Base-by-base conservation (phyloP, 805 yeast species). In the Candida hungchunana region DNA sequence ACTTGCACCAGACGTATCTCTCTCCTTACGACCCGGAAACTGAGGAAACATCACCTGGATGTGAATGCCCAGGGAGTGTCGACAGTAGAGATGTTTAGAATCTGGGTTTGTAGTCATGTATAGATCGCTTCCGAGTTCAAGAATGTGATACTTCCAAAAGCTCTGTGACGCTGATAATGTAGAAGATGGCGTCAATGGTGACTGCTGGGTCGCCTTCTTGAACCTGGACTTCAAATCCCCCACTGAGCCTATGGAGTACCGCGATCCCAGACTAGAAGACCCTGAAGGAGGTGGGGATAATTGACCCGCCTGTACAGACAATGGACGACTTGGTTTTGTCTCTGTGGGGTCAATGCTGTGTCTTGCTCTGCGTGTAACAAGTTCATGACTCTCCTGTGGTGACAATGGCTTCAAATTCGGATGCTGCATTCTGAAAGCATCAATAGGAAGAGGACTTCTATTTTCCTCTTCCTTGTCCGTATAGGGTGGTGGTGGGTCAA, bases 71-170 rank as follows among this genome's bases (percentile, higher is more conserved):
- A 87, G 87, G 0, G 77, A 84, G 44, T 67, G 65, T 21, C 82
- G 61, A 36, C 82, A 72, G 44, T 69, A 71, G 24, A 73, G 55
- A 51, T 81, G 87, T 42, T 72, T 68, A 14, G 64, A 56, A 16
- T 76, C 78, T 0, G 88, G 88, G 46, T 77, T 81, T 0, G 89
- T 81, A 1, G 87, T 71, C 30, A 81, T 50, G 50, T 79, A 79
- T 31, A 77, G 58, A 45, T 73, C 78, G 26, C 64, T 67, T 9
- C 78, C 77, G 34, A 76, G 60, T 36, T 65, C 68, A 17, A 76
- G 51, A 5, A 79, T 60, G 50, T 82, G 88, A 48, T 80, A 82
- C 50, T 79, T 79, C 56, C 58, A 53, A 18, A 50, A 53, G 2
- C 16, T 27, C 18, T 50, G 55, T 9, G 39, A 15, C 16, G 17